phyloP scores from a whole-genome alignment of 257 asterid species.

The Cordia subcordata region DNA sequence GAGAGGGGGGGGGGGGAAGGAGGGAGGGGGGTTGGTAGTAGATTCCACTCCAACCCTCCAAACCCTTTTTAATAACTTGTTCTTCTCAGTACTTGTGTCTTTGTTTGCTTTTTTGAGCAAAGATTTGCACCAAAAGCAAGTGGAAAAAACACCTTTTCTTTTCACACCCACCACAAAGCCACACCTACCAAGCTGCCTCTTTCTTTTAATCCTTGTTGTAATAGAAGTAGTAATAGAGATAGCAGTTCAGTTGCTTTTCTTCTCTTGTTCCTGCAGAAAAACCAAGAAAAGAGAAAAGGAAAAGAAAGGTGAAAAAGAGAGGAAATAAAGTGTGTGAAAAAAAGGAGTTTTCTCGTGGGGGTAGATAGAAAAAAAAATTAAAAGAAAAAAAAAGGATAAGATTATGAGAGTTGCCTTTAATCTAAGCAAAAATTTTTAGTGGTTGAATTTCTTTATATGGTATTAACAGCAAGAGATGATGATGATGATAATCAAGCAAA shows the following conservation, averaged over 20 bases:
- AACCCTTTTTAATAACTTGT: neutral
- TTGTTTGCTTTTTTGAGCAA: conserved; percentile 18
- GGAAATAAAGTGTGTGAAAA: conserved; percentile 2
- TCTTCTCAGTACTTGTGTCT: neutral
- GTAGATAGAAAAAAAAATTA: no score
- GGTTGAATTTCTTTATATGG: no score
- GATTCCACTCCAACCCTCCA: conserved; percentile 46
- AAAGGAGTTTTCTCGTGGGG: conserved; percentile 12
- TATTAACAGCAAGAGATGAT: no score
- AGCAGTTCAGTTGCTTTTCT: conserved; percentile 27
- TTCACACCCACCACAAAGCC: conserved; percentile 19
- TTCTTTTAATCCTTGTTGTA: no score
- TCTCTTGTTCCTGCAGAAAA: conserved; percentile 45
- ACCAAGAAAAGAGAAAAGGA: no score
- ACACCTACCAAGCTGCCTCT: no score
- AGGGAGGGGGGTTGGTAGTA: conserved; percentile 40
- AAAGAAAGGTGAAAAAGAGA: conserved; percentile 4
- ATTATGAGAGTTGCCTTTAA: no score
- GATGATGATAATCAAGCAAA: no score
- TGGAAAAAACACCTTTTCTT: neutral
- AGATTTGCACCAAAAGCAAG: conserved; percentile 6
- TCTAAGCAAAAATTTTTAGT: no score
- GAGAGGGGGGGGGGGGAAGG: no score
- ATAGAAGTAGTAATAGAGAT: conserved; percentile 13
- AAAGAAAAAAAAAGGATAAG: no score